Base-by-base conservation (phyloP, 306 rosid species). In the Malus fusca region DNA sequence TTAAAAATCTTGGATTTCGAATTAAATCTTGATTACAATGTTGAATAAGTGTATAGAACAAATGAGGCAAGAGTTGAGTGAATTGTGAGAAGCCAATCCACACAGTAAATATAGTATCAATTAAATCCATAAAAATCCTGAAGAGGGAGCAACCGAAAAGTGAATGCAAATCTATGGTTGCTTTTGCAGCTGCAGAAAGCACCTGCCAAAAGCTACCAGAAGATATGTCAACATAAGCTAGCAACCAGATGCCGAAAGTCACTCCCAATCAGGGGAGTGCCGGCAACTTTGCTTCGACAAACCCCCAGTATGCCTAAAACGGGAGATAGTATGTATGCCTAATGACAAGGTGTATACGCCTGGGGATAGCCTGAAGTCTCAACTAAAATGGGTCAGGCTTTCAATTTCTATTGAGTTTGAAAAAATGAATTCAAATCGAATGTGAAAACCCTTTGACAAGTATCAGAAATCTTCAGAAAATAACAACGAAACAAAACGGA, bases 361-460 rank as follows among this genome's bases (percentile, higher is more conserved):
- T 7, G 55, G 55, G 55, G 21, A 51, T 51, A 51, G 21, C 55
- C 21, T 51, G 21, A 51, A 51, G 6, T 51, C 55, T 51, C 18
- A 78, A 83, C 28, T 52, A 61, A 86, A 83, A 66, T 74, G 52
- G 84, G 76, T 35, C 25, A 66, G 44, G 79, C 81, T 66, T 83
- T 77, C 72, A 44, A 75, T 77, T 78, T 77, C 65, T 55, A 77
- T 81, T 44, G 12, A 44, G 17, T 68, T 23, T 28, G 19, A 64
- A 77, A 76, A 31, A 61, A 61, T 25, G 69, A 71, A 72, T 77
- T 55, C 17, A 28, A 63, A 66, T 67, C 62, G 11, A 74, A 79
- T 61, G 66, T 61, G 61, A 60, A 70, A 78, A 76, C 61, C 73
- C 79, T 83, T 79, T 79, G 72, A 53, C 72, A 44, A 72, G 75